Evolutionary conservation across 352 stramenopile genomes (phyloP), one percentile per base, ranked within the genome.

Genomic region (Pythium monospermum): DNA sequence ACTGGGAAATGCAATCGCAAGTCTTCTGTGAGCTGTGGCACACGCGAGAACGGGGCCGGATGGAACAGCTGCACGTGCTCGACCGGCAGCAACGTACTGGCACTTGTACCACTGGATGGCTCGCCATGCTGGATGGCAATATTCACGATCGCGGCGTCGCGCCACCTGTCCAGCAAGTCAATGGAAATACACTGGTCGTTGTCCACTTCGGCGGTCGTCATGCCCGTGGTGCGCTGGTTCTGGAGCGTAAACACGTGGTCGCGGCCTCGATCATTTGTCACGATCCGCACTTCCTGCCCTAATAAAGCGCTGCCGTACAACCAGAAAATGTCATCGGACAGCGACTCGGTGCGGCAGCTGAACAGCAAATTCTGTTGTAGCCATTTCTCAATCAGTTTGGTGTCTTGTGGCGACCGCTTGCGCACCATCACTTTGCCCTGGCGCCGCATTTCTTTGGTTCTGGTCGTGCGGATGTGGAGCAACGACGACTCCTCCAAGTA

Each of bases 301-400:
- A 92, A 52, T 18, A 87, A 65, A 40, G 96, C 73, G 28, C 89
- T 96, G 8, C 89, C 94, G 64, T 98, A 98, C 28, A 99, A 69
- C 96, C 96, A 99, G 69, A 98, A 99, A 71, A 96, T 96, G 72
- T 99, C 96, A 71, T 99, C 96, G 22, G 82, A 87, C 22, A 87
- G 56, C 33, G 72, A 70, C 85, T 69, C 92, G 47, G 63, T 82
- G 48, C 52, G 88, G 71, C 71, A 97, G 85, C 55, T 94, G 66
- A 96, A 98, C 18, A 98, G 68, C n/a, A 96, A 71, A 31, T 80
- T 71, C n/a, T 81, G 46, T 1, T 76, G 53, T 22, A 73, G 61
- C 65, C 95, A 97, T 18, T 67, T 65, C 2, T 71, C 52, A n/a
- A 92, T 40, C 38, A 86, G 78, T 3, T 57, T 57, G 52, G 78